phyloP scores from a whole-genome alignment of 306 rosid species.

The Castanea crenata region DNA sequence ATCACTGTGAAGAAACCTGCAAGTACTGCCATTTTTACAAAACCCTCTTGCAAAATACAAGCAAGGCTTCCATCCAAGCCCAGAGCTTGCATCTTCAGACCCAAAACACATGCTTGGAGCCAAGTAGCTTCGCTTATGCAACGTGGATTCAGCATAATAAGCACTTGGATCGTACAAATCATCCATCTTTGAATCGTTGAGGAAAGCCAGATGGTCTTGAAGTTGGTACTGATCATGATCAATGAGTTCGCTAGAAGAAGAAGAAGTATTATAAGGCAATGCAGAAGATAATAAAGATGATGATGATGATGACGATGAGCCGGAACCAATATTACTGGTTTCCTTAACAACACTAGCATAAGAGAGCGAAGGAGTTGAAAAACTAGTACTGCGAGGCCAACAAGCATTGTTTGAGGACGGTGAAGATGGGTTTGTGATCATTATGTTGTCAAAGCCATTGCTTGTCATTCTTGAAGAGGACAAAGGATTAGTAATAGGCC shows the following conservation, averaged over 20 bases:
- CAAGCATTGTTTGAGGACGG: conserved; percentile 35
- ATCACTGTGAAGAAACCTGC: conserved; percentile 86
- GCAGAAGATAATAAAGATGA: conserved; percentile 20
- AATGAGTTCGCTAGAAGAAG: conserved; percentile 34
- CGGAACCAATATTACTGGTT: conserved; percentile 43
- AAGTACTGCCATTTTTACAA: conserved; percentile 82
- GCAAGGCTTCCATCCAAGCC: conserved; percentile 74
- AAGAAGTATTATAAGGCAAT: conserved; percentile 9
- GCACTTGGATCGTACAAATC: conserved; percentile 58
- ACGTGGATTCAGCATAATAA: conserved; percentile 58
- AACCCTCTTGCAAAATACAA: conserved; percentile 88
- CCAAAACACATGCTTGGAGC: conserved; percentile 71
- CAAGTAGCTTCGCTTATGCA: conserved; percentile 81
- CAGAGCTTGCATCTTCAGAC: conserved; percentile 56
- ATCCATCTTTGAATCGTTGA: conserved; percentile 62
- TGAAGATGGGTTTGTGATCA: conserved; percentile 49
- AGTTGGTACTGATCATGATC: conserved; percentile 84
- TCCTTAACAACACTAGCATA: conserved; percentile 20
- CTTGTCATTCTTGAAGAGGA: conserved; percentile 26
- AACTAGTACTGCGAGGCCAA: conserved; percentile 49
- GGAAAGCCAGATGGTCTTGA: conserved; percentile 67
- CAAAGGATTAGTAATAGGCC: conserved; percentile 62
- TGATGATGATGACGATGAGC: conserved; percentile 8
- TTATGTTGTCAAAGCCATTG: conserved; percentile 45
- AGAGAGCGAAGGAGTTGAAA: conserved; percentile 56